A percentile compares a stretch with the other conserved stretches of the same genome.
Evolutionary conservation across 768 basidiomycete species (phyloP).

Genomic region (Tremella yokohamensis): DNA sequence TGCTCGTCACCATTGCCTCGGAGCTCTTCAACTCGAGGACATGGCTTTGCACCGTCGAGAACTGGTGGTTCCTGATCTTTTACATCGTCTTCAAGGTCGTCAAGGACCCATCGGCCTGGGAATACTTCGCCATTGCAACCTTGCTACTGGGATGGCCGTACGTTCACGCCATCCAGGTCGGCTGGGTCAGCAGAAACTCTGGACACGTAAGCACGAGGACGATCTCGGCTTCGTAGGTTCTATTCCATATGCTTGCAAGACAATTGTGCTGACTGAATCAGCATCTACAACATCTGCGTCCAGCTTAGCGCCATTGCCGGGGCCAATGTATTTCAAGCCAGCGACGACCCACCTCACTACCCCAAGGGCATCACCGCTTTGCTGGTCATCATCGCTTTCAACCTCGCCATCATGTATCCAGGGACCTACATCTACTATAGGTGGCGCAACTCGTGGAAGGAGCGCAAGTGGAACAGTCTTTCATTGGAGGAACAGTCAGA

Average conservation of each 20-base stretch:
- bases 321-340: conserved; percentile 29
- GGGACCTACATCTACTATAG: conserved; percentile 44
- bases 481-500: conserved; percentile 37
- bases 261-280: not conserved
- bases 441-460: conserved; percentile 37
- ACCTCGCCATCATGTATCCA: conserved; percentile 44
- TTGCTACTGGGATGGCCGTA: conserved; percentile 48
- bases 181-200: conserved; percentile 46
- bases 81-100: conserved; percentile 43
- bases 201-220: conserved; percentile 49
- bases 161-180: conserved; percentile 49
- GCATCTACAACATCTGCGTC: conserved; percentile 49
- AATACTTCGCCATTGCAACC: conserved; percentile 46
- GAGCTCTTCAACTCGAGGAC: conserved; percentile 29
- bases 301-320: conserved; percentile 46
- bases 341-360: conserved; percentile 20
- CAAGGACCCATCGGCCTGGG: conserved; percentile 31
- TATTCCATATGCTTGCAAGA: not conserved
- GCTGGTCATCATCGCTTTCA: conserved; percentile 47
- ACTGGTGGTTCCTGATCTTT: conserved; percentile 48
- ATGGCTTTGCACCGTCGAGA: conserved; percentile 36
- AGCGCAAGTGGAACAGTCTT: conserved; percentile 43
- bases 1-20: conserved; percentile 23
- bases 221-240: conserved; percentile 39
- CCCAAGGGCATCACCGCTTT: conserved; percentile 45